phyloP scores from a whole-genome alignment of 2,329 filamentous ascomycete species.

The Remersonia thermophila region DNA sequence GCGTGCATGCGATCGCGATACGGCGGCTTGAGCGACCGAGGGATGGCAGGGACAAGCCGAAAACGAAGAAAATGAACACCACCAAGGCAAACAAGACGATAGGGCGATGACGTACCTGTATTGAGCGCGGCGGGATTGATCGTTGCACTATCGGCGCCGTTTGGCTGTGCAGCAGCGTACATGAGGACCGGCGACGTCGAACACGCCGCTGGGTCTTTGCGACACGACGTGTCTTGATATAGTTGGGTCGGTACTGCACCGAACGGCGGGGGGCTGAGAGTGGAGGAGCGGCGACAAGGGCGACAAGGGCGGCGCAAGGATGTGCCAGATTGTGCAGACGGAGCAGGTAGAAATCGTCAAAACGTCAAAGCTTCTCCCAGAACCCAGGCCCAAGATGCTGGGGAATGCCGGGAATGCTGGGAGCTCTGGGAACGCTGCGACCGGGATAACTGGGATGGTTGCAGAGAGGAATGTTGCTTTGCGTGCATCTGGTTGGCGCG shows the following conservation, averaged over 20 bases:
- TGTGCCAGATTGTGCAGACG: too few species aligned
- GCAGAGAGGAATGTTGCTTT: too few species aligned
- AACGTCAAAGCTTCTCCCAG: too few species aligned
- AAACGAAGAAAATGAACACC: too few species aligned
- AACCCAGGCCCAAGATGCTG: too few species aligned
- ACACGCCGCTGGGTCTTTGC: conserved; percentile 33
- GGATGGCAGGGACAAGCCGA: neutral
- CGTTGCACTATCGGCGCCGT: conserved; percentile 72
- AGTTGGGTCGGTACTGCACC: conserved; percentile 34
- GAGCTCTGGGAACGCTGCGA: too few species aligned
- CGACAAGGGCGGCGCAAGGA: neutral
- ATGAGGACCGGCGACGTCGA: conserved; percentile 36
- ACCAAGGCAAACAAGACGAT: too few species aligned
- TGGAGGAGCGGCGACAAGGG: too few species aligned
- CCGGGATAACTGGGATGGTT: too few species aligned
- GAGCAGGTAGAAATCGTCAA: too few species aligned
- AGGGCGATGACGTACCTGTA: conserved; percentile 46
- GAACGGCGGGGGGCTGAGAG: conserved; percentile 1
- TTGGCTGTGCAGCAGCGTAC: conserved; percentile 52
- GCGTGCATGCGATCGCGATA: neutral
- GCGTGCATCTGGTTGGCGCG: neutral
- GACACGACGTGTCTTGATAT: conserved; percentile 50
- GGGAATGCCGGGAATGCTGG: too few species aligned
- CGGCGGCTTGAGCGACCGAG: neutral
- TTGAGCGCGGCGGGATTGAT: conserved; percentile 85